Evolutionary conservation across 352 stramenopile genomes (phyloP).

Genomic region (Pythium guiyangense): DNA sequence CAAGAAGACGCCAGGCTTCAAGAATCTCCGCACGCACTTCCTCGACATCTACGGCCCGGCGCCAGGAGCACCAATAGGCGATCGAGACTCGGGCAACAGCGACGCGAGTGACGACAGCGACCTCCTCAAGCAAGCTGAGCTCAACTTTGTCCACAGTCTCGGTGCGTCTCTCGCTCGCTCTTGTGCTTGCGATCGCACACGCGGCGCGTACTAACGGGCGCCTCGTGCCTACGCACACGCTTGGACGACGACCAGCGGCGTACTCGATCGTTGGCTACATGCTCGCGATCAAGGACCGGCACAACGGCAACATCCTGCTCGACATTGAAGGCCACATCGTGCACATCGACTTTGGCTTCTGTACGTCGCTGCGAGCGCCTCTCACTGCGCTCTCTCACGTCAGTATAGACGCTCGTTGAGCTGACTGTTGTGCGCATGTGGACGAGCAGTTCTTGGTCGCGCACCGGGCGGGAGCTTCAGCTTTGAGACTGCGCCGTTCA

Average conservation of each 20-base stretch:
- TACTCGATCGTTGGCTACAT: constrained; percentile 98
- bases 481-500: constrained; percentile 97
- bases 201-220: background rate
- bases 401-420: background rate
- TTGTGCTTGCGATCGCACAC: constrained; percentile 6
- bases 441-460: constrained; percentile 49
- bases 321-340: constrained; percentile 95
- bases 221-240: background rate
- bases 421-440: background rate
- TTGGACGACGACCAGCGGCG: constrained; percentile 84
- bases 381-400: too few relatives aligned
- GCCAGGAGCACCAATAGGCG: constrained; percentile 29
- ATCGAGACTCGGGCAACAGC: constrained; percentile 16
- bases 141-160: constrained; percentile 84
- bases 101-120: constrained; percentile 8
- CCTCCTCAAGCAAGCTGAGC: constrained; percentile 57
- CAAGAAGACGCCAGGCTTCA: constrained; percentile 89
- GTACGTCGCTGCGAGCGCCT: constrained; percentile 27
- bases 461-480: constrained; percentile 90
- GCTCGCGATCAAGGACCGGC: constrained; percentile 97
- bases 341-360: constrained; percentile 99
- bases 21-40: constrained; percentile 91
- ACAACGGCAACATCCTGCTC: constrained; percentile 99
- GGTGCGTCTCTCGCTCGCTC: constrained; percentile 65
- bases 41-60: constrained; percentile 85